A percentile compares a stretch with the other conserved stretches of the same genome.
phyloP scores from a whole-genome alignment of 805 yeast genomes.

The Schizosaccharomyces osmophilus region DNA sequence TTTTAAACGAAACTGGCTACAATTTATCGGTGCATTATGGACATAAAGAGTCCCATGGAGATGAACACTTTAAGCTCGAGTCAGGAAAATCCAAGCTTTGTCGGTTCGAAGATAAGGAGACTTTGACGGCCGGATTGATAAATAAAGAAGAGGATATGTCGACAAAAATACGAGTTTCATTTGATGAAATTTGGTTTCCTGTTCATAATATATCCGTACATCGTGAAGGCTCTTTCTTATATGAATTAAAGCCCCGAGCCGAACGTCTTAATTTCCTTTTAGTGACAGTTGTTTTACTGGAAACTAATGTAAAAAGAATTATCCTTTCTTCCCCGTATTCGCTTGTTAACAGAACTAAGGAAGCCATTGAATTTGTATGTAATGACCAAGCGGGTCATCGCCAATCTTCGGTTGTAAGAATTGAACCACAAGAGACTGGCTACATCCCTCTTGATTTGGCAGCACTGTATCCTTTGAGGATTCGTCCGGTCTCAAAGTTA shows the following conservation, averaged over 20 bases:
- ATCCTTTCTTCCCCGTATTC: neutral
- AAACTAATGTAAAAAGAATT: neutral
- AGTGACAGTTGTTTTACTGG: neutral
- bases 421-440: neutral
- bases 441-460: neutral
- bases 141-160: neutral
- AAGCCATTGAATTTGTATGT: neutral
- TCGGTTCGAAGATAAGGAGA: neutral
- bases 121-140: neutral
- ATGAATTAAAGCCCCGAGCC: neutral
- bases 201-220: neutral
- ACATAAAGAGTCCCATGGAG: neutral
- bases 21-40: neutral
- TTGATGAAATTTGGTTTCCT: neutral
- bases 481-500: constrained; percentile 36
- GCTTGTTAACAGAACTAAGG: neutral
- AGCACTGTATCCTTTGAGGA: constrained; percentile 19
- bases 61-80: neutral
- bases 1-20: neutral
- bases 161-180: neutral
- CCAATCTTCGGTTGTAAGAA: neutral
- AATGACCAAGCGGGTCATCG: neutral
- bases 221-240: neutral
- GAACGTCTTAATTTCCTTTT: neutral
- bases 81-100: neutral